Evolutionary conservation across 2,329 filamentous ascomycete genomes (phyloP).

Genomic region (Penicillium concentricum): DNA sequence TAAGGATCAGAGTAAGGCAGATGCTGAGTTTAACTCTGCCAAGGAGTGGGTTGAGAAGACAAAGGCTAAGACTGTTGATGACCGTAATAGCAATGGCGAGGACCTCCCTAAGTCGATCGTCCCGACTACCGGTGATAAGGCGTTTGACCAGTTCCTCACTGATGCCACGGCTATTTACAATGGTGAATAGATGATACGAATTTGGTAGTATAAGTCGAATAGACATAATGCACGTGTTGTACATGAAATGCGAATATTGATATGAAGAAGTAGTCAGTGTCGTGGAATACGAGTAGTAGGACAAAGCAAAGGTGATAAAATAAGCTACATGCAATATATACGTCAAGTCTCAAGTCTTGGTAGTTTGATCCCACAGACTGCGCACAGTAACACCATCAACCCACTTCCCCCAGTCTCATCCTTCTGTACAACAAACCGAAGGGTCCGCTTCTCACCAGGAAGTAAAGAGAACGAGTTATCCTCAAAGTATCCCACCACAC

Average conservation of each 20-base stretch:
- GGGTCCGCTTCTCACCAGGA: constrained; percentile 45
- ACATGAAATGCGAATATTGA: not conserved
- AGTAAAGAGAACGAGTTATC: constrained; percentile 54
- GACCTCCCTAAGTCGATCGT: not conserved
- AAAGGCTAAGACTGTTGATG: constrained; percentile 19
- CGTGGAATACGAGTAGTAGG: not conserved
- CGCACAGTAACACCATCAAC: constrained; percentile 48
- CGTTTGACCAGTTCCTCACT: not conserved
- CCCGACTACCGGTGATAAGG: not conserved
- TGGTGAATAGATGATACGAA: not conserved
- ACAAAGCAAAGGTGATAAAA: not conserved
- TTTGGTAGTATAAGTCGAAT: not conserved
- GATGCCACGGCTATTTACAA: not conserved
- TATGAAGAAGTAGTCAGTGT: not conserved
- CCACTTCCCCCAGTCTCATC: constrained; percentile 48
- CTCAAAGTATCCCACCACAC: constrained; percentile 52
- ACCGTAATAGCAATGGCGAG: constrained; percentile 5
- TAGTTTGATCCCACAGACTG: constrained; percentile 53
- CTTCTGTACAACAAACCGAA: constrained; percentile 49
- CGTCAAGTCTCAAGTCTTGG: not conserved
- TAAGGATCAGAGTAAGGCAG: constrained; percentile 4
- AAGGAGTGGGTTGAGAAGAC: constrained; percentile 19
- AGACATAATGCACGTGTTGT: not conserved
- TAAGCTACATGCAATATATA: not conserved
- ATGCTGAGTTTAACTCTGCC: constrained; percentile 16